Evolutionary conservation across 164 flowering plant genomes (phyloP), one percentile per base, ranked within the genome.

Genomic region (Echeveria elegans): DNA sequence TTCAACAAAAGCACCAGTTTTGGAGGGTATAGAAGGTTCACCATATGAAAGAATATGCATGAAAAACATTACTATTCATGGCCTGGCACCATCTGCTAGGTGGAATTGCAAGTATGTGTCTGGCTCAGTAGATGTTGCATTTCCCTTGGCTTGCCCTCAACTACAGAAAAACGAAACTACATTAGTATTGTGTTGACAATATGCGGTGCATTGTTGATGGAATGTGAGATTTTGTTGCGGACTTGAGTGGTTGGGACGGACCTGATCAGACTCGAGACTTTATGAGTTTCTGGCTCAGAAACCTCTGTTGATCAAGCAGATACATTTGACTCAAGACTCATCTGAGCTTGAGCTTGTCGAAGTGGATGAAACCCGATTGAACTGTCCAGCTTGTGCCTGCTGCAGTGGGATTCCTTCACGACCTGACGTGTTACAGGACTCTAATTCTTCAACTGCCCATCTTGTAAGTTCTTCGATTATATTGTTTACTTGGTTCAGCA

Each of bases 61-160:
- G 77, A 83, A 37, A 58, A 92, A 95, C 74, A 72, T 95, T 47
- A 85, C 72, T 29, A 37, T 95, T 10, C 70, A 76, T 3, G 97
- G 96, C 15, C 65, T 88, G 14, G 36, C 77, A 5, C 68, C 80
- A 18, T 79, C 89, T 1, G 77, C 74, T 12, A 62, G 64, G 40
- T 95, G 99, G 99, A 82, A 74, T 2, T 95, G 99, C 70, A 87
- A 87, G 68, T 82, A 75, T 68, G 76, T 95, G 4, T 77, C 87
- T 1, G 99, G 99, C 38, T 78, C 68, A 67, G 66, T 82, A n/a
- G 68, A 68, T 28, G 69, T 65, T 19, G 96, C 89, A 23, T 79
- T 40, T 40, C 99, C 97, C 24, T 38, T 23, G 64, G 81, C 97
- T n/a, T 95, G 99, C 73, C 76, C 79, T 4, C 82, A 86, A 76